phyloP scores from a whole-genome alignment of 176 grass and related monocot genomes.

The Eleusine indica region DNA sequence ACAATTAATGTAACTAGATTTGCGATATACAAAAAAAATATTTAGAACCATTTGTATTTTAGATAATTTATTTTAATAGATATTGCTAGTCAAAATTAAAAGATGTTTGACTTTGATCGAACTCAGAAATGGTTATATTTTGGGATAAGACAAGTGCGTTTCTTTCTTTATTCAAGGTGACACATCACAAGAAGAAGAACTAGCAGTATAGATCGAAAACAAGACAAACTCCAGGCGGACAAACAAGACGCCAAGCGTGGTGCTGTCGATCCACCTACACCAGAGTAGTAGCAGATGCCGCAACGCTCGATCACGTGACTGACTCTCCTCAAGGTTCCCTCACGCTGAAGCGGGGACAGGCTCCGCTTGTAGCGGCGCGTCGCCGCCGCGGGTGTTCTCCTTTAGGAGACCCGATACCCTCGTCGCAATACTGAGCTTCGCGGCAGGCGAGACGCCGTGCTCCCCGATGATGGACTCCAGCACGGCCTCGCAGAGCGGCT shows the following conservation, averaged over 20 bases:
- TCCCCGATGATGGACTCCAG: constrained; percentile 91
- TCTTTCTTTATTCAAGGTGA: no score
- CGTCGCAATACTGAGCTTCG: constrained; percentile 76
- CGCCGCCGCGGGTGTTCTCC: not conserved
- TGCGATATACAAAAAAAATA: no score
- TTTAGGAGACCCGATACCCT: constrained; percentile 63
- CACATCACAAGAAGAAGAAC: not conserved
- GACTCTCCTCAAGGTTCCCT: not conserved
- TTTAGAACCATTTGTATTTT: no score
- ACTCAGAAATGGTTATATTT: no score
- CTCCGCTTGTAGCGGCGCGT: constrained; percentile 14
- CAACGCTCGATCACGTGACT: not conserved
- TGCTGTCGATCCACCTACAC: not conserved
- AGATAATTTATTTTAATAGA: no score
- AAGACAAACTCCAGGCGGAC: not conserved
- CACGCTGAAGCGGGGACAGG: constrained; percentile 7
- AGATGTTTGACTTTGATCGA: no score
- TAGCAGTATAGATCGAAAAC: not conserved
- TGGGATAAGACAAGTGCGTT: no score
- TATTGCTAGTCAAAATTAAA: no score
- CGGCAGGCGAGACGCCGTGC: constrained; percentile 66
- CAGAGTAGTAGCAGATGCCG: not conserved
- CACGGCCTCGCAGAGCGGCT: constrained; percentile 57
- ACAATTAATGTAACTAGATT: no score
- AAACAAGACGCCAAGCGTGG: not conserved